Conservation (phyloP, 2,329 filamentous ascomycete genomes). For the Aspergillus floridensis region DNA sequence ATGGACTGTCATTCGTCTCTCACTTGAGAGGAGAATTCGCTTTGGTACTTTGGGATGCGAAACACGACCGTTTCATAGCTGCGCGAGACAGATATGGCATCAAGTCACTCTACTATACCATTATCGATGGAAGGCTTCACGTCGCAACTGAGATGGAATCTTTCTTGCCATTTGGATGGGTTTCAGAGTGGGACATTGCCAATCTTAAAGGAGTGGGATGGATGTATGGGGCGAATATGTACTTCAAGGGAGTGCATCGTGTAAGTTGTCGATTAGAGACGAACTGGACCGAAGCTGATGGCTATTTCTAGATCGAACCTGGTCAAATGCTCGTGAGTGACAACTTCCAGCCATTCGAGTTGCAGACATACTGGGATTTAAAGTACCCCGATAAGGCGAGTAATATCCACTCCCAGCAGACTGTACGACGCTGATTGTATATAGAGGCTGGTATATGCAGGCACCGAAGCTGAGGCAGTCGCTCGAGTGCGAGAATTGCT, state of each 20-base stretch:
- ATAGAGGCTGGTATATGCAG: slow-evolving; percentile 38
- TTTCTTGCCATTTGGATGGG: slow-evolving; percentile 52
- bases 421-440: not conserved
- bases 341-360: slow-evolving; percentile 37
- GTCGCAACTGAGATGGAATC: slow-evolving; percentile 56
- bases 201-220: slow-evolving; percentile 46
- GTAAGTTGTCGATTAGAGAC: slow-evolving; percentile 18
- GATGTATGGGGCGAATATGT: slow-evolving; percentile 46
- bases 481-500: slow-evolving; percentile 50
- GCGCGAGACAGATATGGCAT: slow-evolving; percentile 57
- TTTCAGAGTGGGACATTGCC: slow-evolving; percentile 54
- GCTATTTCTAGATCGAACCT: slow-evolving; percentile 38
- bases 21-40: slow-evolving; percentile 57
- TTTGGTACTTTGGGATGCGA: slow-evolving; percentile 52
- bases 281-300: too few species aligned
- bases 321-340: slow-evolving; percentile 46
- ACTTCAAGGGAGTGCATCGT: slow-evolving; percentile 52
- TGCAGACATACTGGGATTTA: slow-evolving; percentile 54
- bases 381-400: slow-evolving; percentile 53
- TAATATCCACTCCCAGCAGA: not conserved
- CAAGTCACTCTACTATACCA: slow-evolving; percentile 56
- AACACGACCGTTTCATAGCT: slow-evolving; percentile 44
- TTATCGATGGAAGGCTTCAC: slow-evolving; percentile 42
- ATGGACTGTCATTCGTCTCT: slow-evolving; percentile 47
- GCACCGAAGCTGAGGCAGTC: slow-evolving; percentile 53